A percentile compares a stretch with the other conserved stretches of the same genome.
Conservation (phyloP, 1,284 basidiomycete species). For the Macrocystidia cucumis region DNA sequence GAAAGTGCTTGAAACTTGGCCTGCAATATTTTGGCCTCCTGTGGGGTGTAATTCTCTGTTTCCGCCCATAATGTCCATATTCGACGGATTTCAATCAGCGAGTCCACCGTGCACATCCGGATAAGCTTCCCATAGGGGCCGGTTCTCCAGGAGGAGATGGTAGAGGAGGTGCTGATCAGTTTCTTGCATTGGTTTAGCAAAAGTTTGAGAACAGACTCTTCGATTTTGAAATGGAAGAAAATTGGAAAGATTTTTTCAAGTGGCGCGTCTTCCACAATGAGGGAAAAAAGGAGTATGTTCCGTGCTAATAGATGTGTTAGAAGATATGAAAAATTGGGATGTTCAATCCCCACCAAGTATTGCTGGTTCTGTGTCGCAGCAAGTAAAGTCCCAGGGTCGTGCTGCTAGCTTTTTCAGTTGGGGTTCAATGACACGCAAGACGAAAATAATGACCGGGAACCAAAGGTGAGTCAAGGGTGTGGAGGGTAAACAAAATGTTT, state of each 20-base stretch:
- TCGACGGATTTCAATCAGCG: conserved; percentile 32
- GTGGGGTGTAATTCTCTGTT: conserved; percentile 8
- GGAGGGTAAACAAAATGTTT: conserved; percentile 36
- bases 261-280: conserved; percentile 19
- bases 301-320: conserved; percentile 12
- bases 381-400: conserved; percentile 38
- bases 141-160: conserved; percentile 22
- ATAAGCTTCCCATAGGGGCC: conserved; percentile 22
- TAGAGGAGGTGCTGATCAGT: conserved; percentile 21
- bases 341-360: conserved; percentile 29
- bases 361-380: conserved; percentile 39
- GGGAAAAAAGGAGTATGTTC: conserved; percentile 16
- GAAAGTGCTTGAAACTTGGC: conserved; percentile 9
- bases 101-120: conserved; percentile 20
- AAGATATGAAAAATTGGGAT: background rate
- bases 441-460: background rate
- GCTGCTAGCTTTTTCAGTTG: conserved; percentile 13
- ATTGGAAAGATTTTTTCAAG: conserved; percentile 33
- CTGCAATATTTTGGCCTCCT: conserved; percentile 8
- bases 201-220: conserved; percentile 21
- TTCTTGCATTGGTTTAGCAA: conserved; percentile 30
- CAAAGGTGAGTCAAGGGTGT: conserved; percentile 6
- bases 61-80: conserved; percentile 33
- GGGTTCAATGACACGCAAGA: background rate
- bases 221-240: conserved; percentile 37